Percentiles rank a stretch among this genome's conserved stretches.
Evolutionary conservation across 768 basidiomycete species (phyloP).

Genomic region (Collybiopsis confluens): DNA sequence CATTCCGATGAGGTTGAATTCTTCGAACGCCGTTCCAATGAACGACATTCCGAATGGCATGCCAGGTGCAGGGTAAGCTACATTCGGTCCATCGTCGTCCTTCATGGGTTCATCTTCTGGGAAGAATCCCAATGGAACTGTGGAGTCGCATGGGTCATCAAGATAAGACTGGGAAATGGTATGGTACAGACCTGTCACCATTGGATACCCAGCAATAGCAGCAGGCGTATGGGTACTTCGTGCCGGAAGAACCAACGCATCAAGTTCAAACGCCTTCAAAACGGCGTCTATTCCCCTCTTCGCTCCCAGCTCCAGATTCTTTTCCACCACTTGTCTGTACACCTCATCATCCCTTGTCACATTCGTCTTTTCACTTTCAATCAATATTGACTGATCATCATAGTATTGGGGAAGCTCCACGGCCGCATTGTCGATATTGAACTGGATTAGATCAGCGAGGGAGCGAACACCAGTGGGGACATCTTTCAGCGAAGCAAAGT

Average conservation of each 20-base stretch:
- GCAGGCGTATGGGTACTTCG: conserved; percentile 34
- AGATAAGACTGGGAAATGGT: background rate
- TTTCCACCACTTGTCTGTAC: background rate
- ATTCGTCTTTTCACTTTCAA: background rate
- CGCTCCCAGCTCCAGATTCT: conserved; percentile 15
- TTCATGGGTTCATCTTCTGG: conserved; percentile 38
- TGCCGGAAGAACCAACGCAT: conserved; percentile 50
- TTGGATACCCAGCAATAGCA: conserved; percentile 64
- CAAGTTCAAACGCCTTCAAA: conserved; percentile 39
- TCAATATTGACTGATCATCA: background rate
- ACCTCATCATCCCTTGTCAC: background rate
- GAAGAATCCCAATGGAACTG: conserved; percentile 60
- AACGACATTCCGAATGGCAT: conserved; percentile 62
- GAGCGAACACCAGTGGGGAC: conserved; percentile 36
- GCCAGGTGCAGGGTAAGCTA: conserved; percentile 48
- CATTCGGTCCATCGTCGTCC: conserved; percentile 32
- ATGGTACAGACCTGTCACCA: conserved; percentile 47
- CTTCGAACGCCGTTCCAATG: conserved; percentile 58
- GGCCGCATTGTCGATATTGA: conserved; percentile 39
- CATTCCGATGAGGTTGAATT: conserved; percentile 51
- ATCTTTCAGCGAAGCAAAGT: conserved; percentile 31
- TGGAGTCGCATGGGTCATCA: background rate
- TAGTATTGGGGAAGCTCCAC: conserved; percentile 24
- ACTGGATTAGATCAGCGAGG: conserved; percentile 38
- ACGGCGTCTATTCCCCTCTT: conserved; percentile 52